A percentile compares a stretch with the other conserved stretches of the same genome.
phyloP scores from a whole-genome alignment of 345 rosid genomes.

The Salix dunnii region DNA sequence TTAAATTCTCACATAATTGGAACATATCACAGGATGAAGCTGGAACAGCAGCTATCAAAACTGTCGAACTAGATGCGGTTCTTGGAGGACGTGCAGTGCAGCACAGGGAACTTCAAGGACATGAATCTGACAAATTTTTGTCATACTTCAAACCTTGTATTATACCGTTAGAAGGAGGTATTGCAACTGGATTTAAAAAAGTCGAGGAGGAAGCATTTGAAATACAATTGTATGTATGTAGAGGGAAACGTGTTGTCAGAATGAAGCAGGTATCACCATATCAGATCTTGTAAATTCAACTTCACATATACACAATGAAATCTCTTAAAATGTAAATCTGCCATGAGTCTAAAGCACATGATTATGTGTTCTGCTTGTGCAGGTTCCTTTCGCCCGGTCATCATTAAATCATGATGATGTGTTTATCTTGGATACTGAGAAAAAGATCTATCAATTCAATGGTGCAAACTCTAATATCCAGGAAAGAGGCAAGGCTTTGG shows the following conservation, averaged over 20 bases:
- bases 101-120: conserved; percentile 94
- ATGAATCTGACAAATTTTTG: conserved; percentile 95
- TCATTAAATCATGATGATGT: conserved; percentile 97
- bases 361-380: conserved; percentile 29
- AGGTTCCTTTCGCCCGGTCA: conserved; percentile 96
- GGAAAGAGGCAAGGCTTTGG: conserved; percentile 96
- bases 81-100: conserved; percentile 99
- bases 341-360: conserved; percentile 16
- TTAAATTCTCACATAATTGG: conserved; percentile 16
- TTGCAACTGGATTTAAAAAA: conserved; percentile 87
- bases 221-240: conserved; percentile 79
- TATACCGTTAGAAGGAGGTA: conserved; percentile 93
- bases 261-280: conserved; percentile 75
- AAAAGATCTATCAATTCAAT: conserved; percentile 94
- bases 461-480: conserved; percentile 97
- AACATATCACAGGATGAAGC: conserved; percentile 75
- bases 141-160: conserved; percentile 97
- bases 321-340: conserved; percentile 10
- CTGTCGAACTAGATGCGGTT: conserved; percentile 90
- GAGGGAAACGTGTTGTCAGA: conserved; percentile 81
- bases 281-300: background rate
- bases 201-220: conserved; percentile 87
- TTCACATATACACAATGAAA: background rate
- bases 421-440: conserved; percentile 77
- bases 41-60: conserved; percentile 95